Evolutionary conservation across 1,284 basidiomycete genomes (phyloP), one percentile per base, ranked within the genome.

Genomic region (Ganoderma meredithae): DNA sequence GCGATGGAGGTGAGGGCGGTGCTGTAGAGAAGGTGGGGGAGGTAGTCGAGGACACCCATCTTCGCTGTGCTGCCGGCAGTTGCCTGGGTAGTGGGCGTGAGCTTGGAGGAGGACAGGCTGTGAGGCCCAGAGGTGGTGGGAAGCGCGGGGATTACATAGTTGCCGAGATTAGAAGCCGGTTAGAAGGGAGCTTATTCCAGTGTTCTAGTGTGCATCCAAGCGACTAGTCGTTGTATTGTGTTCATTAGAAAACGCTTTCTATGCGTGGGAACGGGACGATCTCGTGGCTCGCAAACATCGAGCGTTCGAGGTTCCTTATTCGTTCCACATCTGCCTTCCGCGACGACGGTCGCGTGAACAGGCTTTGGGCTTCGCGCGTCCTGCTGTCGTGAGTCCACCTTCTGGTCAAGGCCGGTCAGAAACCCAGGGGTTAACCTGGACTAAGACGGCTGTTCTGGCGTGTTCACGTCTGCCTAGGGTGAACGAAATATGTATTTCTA

Each of bases 1-100:
- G 88, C 86, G 64, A 90, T 76, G 22, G 90, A 89, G 60, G 85
- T 88, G 68, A 90, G 80, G 31, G 88, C 87, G 59, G 88, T 80
- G 47, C 87, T 85, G 76, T 85, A 88, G 72, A 89, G 69, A 43
- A 89, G 78, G 66, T 89, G 87, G 31, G 85, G 85, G 69, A 84
- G 70, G 76, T 85, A 84, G 17, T 53, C 56, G 25, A 69, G 64
- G 27, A 65, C 33, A 39, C 64, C 59, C 64, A 66, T 66, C 52
- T 53, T 66, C 44, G 65, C 36, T 31, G 27, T 31, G n/a, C 2
- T 36, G 36, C 15, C 8, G 3, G 64, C 53, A 3, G 31, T 36
- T 27, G 25, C 19, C 15, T 53, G 49, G 17, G 65, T 3, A 25
- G 47, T n/a, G 36, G 33, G 15, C 27, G 56, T 13, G 39, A 15